phyloP scores from a whole-genome alignment of 345 rosid genomes.

The Camelina neglecta region DNA sequence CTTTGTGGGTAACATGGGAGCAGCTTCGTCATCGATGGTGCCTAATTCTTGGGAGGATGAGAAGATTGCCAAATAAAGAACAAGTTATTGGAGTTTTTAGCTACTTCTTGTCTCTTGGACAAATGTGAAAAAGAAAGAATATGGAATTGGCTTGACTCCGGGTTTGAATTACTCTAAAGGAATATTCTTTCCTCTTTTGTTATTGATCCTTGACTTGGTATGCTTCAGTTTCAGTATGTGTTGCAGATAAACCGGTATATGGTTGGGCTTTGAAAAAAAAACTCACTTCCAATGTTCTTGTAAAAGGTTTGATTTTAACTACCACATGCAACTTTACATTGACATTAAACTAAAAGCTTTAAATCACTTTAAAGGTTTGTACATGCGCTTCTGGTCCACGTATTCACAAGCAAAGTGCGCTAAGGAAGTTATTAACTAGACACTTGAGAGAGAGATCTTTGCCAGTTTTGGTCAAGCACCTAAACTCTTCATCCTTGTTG shows the following conservation, averaged over 20 bases:
- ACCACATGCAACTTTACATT: too few species aligned
- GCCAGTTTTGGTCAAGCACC: too few species aligned
- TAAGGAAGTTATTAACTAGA: background rate
- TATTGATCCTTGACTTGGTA: background rate
- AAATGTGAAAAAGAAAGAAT: background rate
- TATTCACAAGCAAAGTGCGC: background rate
- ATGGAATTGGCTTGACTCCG: background rate
- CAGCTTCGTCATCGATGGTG: constrained; percentile 32
- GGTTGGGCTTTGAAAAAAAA: too few species aligned
- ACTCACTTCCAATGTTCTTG: background rate
- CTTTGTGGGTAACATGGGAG: constrained; percentile 5
- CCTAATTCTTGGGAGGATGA: constrained; percentile 39
- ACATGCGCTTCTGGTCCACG: background rate
- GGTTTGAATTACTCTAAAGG: background rate
- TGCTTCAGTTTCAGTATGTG: too few species aligned
- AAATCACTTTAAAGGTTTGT: too few species aligned
- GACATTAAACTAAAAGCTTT: background rate
- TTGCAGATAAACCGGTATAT: too few species aligned
- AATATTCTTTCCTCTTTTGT: background rate
- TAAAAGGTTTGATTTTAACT: too few species aligned
- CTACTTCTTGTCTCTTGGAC: background rate
- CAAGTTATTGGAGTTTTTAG: too few species aligned
- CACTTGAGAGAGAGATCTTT: background rate
- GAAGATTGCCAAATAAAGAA: constrained; percentile 15
- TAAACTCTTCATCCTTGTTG: too few species aligned